phyloP scores from a whole-genome alignment of 176 grass and related monocot genomes.

The Carex littledalei region DNA sequence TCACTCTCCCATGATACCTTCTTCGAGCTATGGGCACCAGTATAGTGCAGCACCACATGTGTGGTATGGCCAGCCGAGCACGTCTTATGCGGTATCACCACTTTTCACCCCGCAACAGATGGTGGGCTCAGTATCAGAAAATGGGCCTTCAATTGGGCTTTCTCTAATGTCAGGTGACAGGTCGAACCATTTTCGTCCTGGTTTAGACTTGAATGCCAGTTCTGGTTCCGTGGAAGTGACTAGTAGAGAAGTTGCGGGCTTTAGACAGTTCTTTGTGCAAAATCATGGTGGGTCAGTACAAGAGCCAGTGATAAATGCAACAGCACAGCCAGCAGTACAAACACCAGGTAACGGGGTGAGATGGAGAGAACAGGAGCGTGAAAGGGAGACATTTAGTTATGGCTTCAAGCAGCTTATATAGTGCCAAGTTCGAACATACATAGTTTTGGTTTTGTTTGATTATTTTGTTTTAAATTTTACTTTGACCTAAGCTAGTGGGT shows the following conservation, averaged over 20 bases:
- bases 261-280: slow-evolving; percentile 22
- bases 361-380: slow-evolving; percentile 21
- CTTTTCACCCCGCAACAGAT: slow-evolving; percentile 5
- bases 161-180: slow-evolving; percentile 12
- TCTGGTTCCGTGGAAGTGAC: slow-evolving; percentile 17
- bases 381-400: slow-evolving; percentile 15
- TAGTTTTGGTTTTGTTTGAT: slow-evolving; percentile 14
- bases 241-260: slow-evolving; percentile 8
- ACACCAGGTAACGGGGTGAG: slow-evolving; percentile 15
- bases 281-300: slow-evolving; percentile 11
- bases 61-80: slow-evolving; percentile 17
- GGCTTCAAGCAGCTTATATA: slow-evolving; percentile 22
- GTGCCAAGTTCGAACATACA: slow-evolving; percentile 10
- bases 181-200: slow-evolving; percentile 4
- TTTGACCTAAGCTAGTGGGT: slow-evolving; percentile 13
- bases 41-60: neutral
- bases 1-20: slow-evolving; percentile 6
- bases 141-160: slow-evolving; percentile 8
- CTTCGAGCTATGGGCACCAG: slow-evolving; percentile 1
- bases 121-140: slow-evolving; percentile 12
- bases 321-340: slow-evolving; percentile 9
- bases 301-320: slow-evolving; percentile 17
- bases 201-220: slow-evolving; percentile 28
- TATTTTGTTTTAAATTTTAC: slow-evolving; percentile 18
- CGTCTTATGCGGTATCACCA: neutral